Evolutionary conservation across 1,284 basidiomycete genomes (phyloP), one percentile per base, ranked within the genome.

Genomic region (Apiotrichum sp.): DNA sequence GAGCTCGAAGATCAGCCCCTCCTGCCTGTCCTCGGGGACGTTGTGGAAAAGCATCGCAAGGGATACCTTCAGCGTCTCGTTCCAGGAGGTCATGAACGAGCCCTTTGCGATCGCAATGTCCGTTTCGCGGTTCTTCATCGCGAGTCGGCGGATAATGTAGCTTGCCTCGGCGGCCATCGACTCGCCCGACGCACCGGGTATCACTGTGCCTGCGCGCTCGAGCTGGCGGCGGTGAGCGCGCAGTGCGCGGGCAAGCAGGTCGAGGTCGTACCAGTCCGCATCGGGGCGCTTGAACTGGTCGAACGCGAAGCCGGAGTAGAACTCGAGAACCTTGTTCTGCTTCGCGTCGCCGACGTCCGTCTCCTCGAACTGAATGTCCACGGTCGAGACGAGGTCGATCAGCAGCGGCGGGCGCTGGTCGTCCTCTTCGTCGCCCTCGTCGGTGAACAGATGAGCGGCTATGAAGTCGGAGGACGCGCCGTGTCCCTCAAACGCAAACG

Each of bases 311-410:
- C 83, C 80, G 8, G 77, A 80, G 36, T 88, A 82, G 71, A 87
- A 86, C 63, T 84, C 81, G 52, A 90, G 77, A 29, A 54, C 52
- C 49, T 58, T 61, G 51, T 65, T 61, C 41, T 84, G 80, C 36
- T 84, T 68, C 3, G 82, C 79, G 13, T 81, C 76, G 2, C 86
- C 81, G 1, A 78, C 67, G 45, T 89, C 76, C 53, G 83, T 83
- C 72, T 97, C 93, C 16, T 81, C 81, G 90, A 92, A 97, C 58
- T 88, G 85, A 65, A 96, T 87, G 70, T 87, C 85, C 61, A 97
- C 79, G 0, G 88, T 88, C 66, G 88, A 86, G 42, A 96, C 80
- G 50, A 93, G 83, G 71, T 93, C 90, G 65, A 96, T 86, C 70
- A 97, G 85, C 22, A 88, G 81, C 61, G 90, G 80, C 55, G 89